Evolutionary conservation across 352 stramenopile genomes (phyloP).

Genomic region (Phytophthora citricola): DNA sequence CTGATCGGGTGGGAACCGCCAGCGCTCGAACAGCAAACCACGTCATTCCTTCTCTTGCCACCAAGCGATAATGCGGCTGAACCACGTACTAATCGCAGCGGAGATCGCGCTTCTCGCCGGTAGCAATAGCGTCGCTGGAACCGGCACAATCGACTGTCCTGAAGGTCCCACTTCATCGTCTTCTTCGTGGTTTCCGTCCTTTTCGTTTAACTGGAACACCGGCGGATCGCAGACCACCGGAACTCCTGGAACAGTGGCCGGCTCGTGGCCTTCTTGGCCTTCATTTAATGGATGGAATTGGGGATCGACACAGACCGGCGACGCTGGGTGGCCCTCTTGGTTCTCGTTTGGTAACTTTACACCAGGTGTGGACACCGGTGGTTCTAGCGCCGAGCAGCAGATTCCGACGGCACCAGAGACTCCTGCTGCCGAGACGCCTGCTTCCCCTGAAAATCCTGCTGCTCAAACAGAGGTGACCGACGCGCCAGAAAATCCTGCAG

Average conservation of each 20-base stretch:
- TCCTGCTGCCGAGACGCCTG: too few species aligned
- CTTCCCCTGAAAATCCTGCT: too few species aligned
- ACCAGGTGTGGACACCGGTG: not conserved
- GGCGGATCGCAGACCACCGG: not conserved
- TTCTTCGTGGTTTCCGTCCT: not conserved
- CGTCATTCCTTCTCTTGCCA: not conserved
- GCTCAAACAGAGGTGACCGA: too few species aligned
- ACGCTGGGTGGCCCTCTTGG: not conserved
- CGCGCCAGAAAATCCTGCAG: too few species aligned
- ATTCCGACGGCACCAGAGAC: not conserved
- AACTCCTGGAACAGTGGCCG: not conserved
- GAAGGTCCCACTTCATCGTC: not conserved
- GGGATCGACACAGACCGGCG: not conserved
- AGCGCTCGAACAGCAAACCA: slow-evolving; percentile 2
- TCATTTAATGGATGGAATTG: not conserved
- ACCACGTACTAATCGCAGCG: not conserved
- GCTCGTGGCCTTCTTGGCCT: not conserved
- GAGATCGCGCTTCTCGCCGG: not conserved
- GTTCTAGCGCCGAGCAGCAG: not conserved
- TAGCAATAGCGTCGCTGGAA: not conserved
- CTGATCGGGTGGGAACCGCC: not conserved
- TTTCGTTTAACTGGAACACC: slow-evolving; percentile 1
- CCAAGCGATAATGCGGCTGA: not conserved
- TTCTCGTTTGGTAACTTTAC: slow-evolving; percentile 1
- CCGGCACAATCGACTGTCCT: not conserved